Conservation (phyloP, 306 rosid species). For the Hippophae gyantsensis region DNA sequence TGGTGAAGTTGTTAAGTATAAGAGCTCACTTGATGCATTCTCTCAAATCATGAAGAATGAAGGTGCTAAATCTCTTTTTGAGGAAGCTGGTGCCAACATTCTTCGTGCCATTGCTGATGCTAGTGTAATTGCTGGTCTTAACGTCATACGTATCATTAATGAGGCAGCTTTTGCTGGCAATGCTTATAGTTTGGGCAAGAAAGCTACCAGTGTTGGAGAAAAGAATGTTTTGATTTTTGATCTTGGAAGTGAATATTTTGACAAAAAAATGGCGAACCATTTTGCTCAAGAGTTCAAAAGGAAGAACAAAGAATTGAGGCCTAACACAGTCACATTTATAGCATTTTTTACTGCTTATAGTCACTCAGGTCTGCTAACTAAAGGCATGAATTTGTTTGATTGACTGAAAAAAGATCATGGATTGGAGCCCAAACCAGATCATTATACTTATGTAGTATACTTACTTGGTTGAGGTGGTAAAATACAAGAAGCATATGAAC, state of each 20-base stretch:
- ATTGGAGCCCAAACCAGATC: constrained; percentile 58
- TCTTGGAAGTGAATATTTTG: too few species aligned
- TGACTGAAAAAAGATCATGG: constrained; percentile 55
- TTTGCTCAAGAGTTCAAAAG: constrained; percentile 12
- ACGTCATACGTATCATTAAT: too few species aligned
- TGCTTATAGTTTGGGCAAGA: too few species aligned
- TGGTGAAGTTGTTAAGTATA: constrained; percentile 77
- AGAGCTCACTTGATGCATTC: constrained; percentile 33
- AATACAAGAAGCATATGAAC: constrained; percentile 51
- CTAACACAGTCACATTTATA: constrained; percentile 55
- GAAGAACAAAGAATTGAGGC: constrained; percentile 30
- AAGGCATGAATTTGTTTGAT: constrained; percentile 50
- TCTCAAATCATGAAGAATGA: too few species aligned
- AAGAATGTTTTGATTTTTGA: too few species aligned
- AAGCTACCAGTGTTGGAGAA: too few species aligned
- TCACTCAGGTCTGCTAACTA: constrained; percentile 58
- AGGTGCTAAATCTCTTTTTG: too few species aligned
- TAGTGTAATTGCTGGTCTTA: too few species aligned
- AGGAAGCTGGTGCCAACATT: too few species aligned
- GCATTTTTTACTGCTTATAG: constrained; percentile 59
- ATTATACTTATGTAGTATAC: constrained; percentile 79
- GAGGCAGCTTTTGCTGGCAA: constrained; percentile 6
- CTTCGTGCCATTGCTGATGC: too few species aligned
- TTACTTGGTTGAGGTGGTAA: constrained; percentile 80
- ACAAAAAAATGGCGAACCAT: constrained; percentile 29